Base-by-base conservation (phyloP, 1,139 yeast species). In the Geotrichum australiense region DNA sequence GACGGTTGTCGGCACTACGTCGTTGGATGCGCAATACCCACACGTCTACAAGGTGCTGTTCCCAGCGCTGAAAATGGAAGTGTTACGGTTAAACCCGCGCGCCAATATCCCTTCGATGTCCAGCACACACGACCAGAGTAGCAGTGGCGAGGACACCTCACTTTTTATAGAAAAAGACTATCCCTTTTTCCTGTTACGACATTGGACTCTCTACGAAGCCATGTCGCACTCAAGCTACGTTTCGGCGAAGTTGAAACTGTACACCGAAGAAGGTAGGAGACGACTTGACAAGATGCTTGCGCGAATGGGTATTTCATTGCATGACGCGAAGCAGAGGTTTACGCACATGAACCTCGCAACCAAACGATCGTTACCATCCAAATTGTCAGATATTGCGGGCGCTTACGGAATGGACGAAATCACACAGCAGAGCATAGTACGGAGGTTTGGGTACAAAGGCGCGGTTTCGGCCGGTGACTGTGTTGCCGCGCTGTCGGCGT, bases 201-300 rank as follows among this genome's bases (percentile, higher is more conserved):
- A 91, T 61, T 89, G 97, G 85, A 83, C 95, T 4, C 65, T 93
- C 18, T 91, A 91, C 62, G 94, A 91, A 52, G 74, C 96, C 46
- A 87, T 93, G 65, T 76, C 78, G 56, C 93, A 87, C 59, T 86
- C 96, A 20, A 80, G 87, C 48, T 91, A 81, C 57, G 87, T 91
- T 32, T 86, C 89, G 53, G 82, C 97, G 18, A 85, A 87, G 58
- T 68, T 91, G 47, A 79, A 80, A 47, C 65, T 91, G 34, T 93
- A 96, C 91, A 82, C 93, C 18, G 96, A 85, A 55, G 93, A 84
- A 45, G 98, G 98, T 3, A 76, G 80, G 53, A 86, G 85, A 58
- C 74, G 80, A 52, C 66, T 93, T 38, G 94, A 89, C 58, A 87
- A 87, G 54, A 71, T 93, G 73, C 83, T 93, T 65, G 98, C 98